Evolutionary conservation across 139 green algal genomes (phyloP), one percentile per base, ranked within the genome.

Genomic region (Chlamydomonas applanata): DNA sequence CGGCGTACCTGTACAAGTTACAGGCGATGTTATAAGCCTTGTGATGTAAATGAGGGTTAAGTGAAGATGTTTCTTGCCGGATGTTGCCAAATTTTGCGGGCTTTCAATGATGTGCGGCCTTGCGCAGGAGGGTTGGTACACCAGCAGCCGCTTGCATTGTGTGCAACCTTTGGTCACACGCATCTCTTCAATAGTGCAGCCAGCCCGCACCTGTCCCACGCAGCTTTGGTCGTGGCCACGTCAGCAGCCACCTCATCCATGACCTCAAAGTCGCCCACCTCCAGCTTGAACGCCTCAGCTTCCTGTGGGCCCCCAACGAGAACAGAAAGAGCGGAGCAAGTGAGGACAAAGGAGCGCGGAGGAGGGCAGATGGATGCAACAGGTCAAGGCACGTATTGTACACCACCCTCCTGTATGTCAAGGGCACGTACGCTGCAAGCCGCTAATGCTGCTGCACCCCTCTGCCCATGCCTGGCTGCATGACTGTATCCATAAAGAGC

Each of bases 261-360:
- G 27, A 76, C 32, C 4, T 76, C 63, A 46, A 95, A 89, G 68
- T 83, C 82, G 14, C 83, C 79, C 7, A 75, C 45, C 3, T 86
- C 76, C 63, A 94, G 81, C 45, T 82, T 85, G 76, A 94, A 91
- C 29, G 84, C 77, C 32, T 83, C 83, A 71, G 89, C 92, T 49
- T 94, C 86, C 74, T 79, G 54, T 40, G 66, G n/a, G n/a, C n/a
- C n/a, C n/a, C 7, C 22, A 13, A 35, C 32, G 22, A 34, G 19
- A 27, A 7, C 40, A 25, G 5, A 74, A 65, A n/a, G 22, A 65
- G 57, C 57, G 30, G 19, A 34, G 57, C 9, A n/a, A 19, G 57
- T 65, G 7, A 30, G 14, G 46, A 14, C 46, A 56, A 17, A 14
- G 17, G 46, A 14, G 46, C 46, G 46, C 46, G 46, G 25, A 13